Percentiles rank a stretch among this genome's conserved stretches.
phyloP scores from a whole-genome alignment of 176 grass and related monocot species.

The Triticum turgidum region DNA sequence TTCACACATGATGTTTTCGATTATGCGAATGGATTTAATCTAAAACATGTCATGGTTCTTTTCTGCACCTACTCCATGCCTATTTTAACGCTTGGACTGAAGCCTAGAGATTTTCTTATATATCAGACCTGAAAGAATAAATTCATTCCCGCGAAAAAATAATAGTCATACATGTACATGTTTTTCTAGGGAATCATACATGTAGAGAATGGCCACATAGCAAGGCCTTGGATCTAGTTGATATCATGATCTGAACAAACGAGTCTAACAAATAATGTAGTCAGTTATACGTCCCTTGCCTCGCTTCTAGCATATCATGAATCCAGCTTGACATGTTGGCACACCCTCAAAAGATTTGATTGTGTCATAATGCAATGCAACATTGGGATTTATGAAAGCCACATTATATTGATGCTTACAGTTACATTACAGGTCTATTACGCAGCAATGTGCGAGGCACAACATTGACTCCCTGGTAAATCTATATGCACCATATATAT shows the following conservation, averaged over 20 bases:
- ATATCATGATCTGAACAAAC: not conserved
- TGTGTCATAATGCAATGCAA: not conserved
- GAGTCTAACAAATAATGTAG: conserved; percentile 25
- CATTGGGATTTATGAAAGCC: not conserved
- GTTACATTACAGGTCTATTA: conserved; percentile 1
- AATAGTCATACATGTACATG: too few relatives aligned
- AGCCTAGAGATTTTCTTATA: not conserved
- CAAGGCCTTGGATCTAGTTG: not conserved
- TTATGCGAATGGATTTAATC: too few relatives aligned
- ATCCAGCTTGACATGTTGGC: conserved; percentile 15
- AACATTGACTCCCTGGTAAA: not conserved
- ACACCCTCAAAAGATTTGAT: conserved; percentile 25
- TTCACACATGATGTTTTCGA: not conserved
- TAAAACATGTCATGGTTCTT: too few relatives aligned
- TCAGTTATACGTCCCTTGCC: not conserved
- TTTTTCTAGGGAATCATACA: too few relatives aligned
- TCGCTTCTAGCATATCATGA: conserved; percentile 6
- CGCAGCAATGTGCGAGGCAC: conserved; percentile 3
- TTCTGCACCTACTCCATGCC: too few relatives aligned
- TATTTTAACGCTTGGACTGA: not conserved
- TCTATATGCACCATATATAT: not conserved
- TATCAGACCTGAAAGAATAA: not conserved
- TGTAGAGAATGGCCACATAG: not conserved
- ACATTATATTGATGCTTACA: conserved; percentile 11
- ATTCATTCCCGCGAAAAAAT: too few relatives aligned